A percentile compares a stretch with the other conserved stretches of the same genome.
Conservation (phyloP, 495 filamentous ascomycete genomes). For the Evernia prunastri region DNA sequence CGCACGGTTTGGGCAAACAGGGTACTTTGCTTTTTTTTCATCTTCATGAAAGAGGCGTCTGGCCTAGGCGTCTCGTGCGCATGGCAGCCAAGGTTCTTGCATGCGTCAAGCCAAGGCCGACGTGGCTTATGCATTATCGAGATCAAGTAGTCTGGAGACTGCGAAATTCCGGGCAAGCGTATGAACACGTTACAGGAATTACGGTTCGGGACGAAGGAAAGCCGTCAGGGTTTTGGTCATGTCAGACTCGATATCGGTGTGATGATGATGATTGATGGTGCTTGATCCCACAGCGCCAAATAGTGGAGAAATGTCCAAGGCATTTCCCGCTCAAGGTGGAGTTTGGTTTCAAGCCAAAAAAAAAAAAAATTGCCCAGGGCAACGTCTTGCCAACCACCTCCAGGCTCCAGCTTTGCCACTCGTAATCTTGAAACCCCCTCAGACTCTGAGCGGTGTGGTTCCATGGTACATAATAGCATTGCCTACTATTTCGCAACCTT, state of each 20-base stretch:
- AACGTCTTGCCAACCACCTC: neutral
- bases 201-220: conserved; percentile 24
- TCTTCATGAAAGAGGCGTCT: neutral
- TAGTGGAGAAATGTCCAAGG: conserved; percentile 10
- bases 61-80: neutral
- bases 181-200: conserved; percentile 12
- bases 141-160: conserved; percentile 2
- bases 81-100: neutral
- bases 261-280: too few relatives aligned
- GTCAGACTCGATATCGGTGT: conserved; percentile 9
- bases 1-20: neutral
- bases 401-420: conserved; percentile 17
- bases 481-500: conserved; percentile 6
- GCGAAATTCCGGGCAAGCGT: conserved; percentile 6
- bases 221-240: conserved; percentile 17
- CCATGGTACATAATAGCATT: neutral
- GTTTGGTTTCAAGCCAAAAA: neutral
- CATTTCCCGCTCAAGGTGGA: conserved; percentile 11
- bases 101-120: conserved; percentile 1
- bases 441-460: neutral
- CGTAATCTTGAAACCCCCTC: conserved; percentile 12
- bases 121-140: conserved; percentile 12
- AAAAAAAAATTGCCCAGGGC: neutral
- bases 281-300: neutral
- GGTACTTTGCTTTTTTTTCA: neutral